Evolutionary conservation across 371 early-diverging fungal species (phyloP).

Genomic region (Amoeboradix gromovi): DNA sequence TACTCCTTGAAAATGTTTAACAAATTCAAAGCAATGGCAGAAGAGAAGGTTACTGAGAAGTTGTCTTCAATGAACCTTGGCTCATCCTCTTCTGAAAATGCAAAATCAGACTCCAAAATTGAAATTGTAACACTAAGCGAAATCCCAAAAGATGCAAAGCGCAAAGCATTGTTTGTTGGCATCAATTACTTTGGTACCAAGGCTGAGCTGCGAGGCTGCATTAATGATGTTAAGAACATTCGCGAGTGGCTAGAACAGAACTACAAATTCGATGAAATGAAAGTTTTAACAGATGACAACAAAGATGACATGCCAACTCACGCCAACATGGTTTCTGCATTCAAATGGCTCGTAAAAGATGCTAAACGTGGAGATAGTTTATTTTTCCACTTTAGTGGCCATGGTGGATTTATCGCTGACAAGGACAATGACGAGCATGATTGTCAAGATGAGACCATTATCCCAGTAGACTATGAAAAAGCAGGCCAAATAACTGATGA

Average conservation of each 20-base stretch:
- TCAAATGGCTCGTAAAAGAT: conserved; percentile 64
- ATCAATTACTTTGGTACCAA: conserved; percentile 54
- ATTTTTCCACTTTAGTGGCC: conserved; percentile 42
- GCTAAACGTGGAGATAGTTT: conserved; percentile 52
- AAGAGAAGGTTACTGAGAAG: not conserved
- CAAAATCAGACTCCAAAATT: not conserved
- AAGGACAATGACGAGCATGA: not conserved
- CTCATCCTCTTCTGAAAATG: too few relatives aligned
- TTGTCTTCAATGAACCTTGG: not conserved
- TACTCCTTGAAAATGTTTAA: not conserved
- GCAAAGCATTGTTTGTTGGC: conserved; percentile 52
- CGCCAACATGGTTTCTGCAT: conserved; percentile 45
- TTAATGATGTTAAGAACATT: conserved; percentile 65
- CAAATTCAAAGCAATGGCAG: not conserved
- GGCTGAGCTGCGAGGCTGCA: conserved; percentile 41
- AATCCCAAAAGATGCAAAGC: not conserved
- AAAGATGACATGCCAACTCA: conserved; percentile 25
- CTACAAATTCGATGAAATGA: conserved; percentile 15
- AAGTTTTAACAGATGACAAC: conserved; percentile 6
- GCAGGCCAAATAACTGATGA: not conserved
- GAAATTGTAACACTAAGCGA: not conserved
- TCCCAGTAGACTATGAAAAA: not conserved
- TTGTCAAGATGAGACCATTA: not conserved
- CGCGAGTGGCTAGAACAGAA: conserved; percentile 29
- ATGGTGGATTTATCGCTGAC: not conserved